These are phyloP conservation scores for Oxytropis ochrocephala DNA, from an alignment of 306 rosid genomes.

Conservation along the genomic window DNA sequence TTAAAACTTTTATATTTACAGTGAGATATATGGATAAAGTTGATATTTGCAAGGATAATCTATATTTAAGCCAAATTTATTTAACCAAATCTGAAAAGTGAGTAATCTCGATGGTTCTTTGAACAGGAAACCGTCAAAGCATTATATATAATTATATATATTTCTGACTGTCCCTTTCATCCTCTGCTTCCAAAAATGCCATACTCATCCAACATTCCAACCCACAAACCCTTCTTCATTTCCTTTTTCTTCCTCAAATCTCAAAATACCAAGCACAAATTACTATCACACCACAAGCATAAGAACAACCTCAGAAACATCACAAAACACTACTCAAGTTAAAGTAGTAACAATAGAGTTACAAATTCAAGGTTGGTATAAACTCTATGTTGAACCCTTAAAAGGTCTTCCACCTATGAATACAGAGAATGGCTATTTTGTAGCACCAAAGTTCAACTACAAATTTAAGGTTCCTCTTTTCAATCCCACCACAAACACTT, in stretches of 20 bases:
- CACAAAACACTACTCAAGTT: not conserved
- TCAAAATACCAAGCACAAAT: not conserved
- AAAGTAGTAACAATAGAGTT: not conserved
- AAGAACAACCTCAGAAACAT: not conserved
- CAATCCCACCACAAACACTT: not conserved
- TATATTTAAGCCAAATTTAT: too few relatives aligned
- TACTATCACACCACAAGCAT: not conserved
- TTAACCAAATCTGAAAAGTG: too few relatives aligned
- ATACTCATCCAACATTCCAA: too few relatives aligned
- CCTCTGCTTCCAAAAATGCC: too few relatives aligned
- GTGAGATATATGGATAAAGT: too few relatives aligned
- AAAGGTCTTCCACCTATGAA: not conserved
- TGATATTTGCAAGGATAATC: too few relatives aligned
- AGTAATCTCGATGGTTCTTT: too few relatives aligned
- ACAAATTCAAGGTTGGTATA: not conserved
- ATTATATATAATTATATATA: too few relatives aligned
- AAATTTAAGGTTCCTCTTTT: not conserved
- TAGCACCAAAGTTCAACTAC: not conserved
- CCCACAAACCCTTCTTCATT: too few relatives aligned
- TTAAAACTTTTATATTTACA: too few relatives aligned
- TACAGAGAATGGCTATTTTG: not conserved
- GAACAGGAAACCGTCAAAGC: too few relatives aligned
- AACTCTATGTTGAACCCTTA: not conserved
- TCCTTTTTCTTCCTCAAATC: not conserved
- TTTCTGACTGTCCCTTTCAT: too few relatives aligned